phyloP scores from a whole-genome alignment of 257 asterid genomes.

The Primulina eburnea region DNA sequence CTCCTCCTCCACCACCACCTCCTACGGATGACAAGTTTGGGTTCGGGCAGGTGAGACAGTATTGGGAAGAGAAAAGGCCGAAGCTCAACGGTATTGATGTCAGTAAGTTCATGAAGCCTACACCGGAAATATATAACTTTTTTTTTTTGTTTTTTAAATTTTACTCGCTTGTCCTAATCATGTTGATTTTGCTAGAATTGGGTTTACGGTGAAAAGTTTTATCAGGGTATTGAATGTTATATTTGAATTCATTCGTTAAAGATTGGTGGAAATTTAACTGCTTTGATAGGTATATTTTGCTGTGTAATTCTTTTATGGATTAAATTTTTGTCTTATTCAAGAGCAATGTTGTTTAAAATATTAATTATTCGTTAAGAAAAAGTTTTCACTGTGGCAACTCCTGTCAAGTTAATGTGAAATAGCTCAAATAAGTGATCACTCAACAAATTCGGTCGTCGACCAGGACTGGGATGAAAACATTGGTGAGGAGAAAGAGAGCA shows the following conservation, averaged over 20 bases:
- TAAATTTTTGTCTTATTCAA: too few species aligned
- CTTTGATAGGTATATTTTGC: background rate
- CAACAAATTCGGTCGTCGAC: too few species aligned
- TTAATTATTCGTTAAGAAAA: too few species aligned
- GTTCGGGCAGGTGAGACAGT: constrained; percentile 51
- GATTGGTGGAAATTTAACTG: background rate
- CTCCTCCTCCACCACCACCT: background rate
- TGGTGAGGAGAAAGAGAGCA: too few species aligned
- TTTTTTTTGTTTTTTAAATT: background rate
- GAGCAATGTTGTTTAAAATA: too few species aligned
- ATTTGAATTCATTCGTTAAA: background rate
- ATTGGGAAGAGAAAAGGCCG: constrained; percentile 58
- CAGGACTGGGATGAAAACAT: too few species aligned
- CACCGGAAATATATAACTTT: too few species aligned
- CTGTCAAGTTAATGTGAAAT: too few species aligned
- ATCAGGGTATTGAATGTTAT: background rate
- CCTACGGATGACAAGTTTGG: constrained; percentile 43
- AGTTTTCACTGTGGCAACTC: background rate
- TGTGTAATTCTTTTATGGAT: background rate
- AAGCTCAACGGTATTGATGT: constrained; percentile 69
- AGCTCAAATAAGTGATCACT: too few species aligned
- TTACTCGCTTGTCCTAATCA: background rate
- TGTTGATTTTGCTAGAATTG: constrained; percentile 19
- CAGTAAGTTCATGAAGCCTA: constrained; percentile 39
- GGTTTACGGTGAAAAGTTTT: constrained; percentile 10